A percentile compares a stretch with the other conserved stretches of the same genome.
Evolutionary conservation across 179 eudicot species (phyloP).

Genomic region (Drosera spatulata): DNA sequence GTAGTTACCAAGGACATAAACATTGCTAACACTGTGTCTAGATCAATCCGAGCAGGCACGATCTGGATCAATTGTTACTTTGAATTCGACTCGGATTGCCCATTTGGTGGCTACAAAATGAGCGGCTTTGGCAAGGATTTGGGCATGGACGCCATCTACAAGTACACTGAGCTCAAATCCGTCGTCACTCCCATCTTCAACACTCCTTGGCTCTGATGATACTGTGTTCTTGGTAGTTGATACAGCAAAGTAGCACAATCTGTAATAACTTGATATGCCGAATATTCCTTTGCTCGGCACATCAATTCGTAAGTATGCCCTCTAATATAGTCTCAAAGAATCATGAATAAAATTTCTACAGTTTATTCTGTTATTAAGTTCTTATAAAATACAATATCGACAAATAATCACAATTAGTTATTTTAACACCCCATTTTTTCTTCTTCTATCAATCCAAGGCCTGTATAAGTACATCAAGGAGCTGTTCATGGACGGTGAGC

Average conservation of each 20-base stretch:
- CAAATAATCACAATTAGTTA: too few species aligned
- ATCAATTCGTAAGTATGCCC: too few species aligned
- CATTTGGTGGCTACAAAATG: slow-evolving; percentile 82
- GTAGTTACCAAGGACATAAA: slow-evolving; percentile 56
- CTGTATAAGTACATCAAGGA: slow-evolving; percentile 40
- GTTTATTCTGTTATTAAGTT: too few species aligned
- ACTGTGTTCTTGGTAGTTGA: too few species aligned
- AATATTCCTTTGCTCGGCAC: too few species aligned
- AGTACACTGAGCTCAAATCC: slow-evolving; percentile 59
- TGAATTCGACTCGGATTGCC: slow-evolving; percentile 51
- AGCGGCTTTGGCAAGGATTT: slow-evolving; percentile 72
- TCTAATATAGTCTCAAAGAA: too few species aligned
- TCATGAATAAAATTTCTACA: too few species aligned
- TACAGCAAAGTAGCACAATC: too few species aligned
- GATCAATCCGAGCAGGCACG: slow-evolving; percentile 61
- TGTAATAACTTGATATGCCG: too few species aligned
- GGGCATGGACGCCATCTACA: slow-evolving; percentile 50
- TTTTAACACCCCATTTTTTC: too few species aligned
- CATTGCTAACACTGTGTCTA: slow-evolving; percentile 72
- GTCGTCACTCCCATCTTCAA: slow-evolving; percentile 65
- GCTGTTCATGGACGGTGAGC: slow-evolving; percentile 46
- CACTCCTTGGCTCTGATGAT: slow-evolving; percentile 63
- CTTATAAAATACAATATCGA: too few species aligned
- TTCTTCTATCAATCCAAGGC: background rate
- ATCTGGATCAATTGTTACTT: slow-evolving; percentile 79